Conservation (phyloP, 768 basidiomycete genomes). For the Lentinula sp. region DNA sequence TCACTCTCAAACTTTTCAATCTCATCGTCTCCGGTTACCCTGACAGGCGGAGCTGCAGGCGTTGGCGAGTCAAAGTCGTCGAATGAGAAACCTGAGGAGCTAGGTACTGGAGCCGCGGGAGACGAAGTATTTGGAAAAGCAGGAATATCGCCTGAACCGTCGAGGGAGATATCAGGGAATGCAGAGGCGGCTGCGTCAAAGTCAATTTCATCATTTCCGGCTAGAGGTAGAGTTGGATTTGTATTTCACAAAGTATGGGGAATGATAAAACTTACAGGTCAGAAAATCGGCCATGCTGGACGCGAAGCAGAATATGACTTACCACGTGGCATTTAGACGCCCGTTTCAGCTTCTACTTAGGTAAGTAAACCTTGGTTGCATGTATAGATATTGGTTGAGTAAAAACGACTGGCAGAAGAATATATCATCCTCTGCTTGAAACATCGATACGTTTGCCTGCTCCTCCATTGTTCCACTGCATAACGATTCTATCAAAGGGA, state of each 20-base stretch:
- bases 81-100: slow-evolving; percentile 51
- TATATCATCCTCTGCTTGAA: not conserved
- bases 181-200: slow-evolving; percentile 77
- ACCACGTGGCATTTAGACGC: not conserved
- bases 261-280: slow-evolving; percentile 1
- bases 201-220: slow-evolving; percentile 57
- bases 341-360: not conserved
- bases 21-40: slow-evolving; percentile 80
- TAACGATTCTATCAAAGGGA: not conserved
- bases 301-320: not conserved
- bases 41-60: slow-evolving; percentile 43
- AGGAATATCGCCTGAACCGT: slow-evolving; percentile 55
- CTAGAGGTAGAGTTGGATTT: slow-evolving; percentile 11
- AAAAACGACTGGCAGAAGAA: not conserved
- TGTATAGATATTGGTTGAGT: no score
- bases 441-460: not conserved
- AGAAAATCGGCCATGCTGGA: slow-evolving; percentile 13
- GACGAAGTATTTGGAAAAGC: slow-evolving; percentile 25
- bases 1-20: slow-evolving; percentile 81
- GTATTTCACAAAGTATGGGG: not conserved
- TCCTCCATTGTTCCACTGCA: not conserved
- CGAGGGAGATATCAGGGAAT: slow-evolving; percentile 81
- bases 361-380: no score
- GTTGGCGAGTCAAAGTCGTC: slow-evolving; percentile 54
- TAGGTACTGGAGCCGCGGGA: slow-evolving; percentile 19